Evolutionary conservation across 306 rosid species (phyloP).

Genomic region (Hippophae rhamnoides): DNA sequence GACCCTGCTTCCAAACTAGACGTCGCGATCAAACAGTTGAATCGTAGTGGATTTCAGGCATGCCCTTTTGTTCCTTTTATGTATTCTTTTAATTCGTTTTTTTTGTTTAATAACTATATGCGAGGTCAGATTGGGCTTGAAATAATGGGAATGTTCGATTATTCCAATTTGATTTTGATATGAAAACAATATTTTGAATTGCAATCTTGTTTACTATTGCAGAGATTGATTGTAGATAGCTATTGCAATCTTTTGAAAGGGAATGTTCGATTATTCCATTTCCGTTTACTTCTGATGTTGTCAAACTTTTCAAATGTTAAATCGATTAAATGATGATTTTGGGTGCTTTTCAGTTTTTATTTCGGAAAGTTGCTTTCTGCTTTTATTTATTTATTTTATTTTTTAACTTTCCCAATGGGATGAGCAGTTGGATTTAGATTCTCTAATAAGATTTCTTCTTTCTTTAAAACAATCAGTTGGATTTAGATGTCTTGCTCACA

Average conservation of each 20-base stretch:
- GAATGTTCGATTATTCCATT: not conserved
- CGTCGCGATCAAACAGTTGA: conserved; percentile 86
- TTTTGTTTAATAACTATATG: not conserved
- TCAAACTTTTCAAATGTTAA: not conserved
- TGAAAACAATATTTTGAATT: too few relatives aligned
- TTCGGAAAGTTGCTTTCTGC: not conserved
- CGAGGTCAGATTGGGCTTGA: not conserved
- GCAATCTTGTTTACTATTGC: too few relatives aligned
- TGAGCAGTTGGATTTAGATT: not conserved
- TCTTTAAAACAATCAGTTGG: not conserved
- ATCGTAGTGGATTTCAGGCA: conserved; percentile 95
- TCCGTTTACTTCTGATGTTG: not conserved
- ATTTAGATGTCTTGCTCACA: not conserved
- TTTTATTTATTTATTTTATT: not conserved
- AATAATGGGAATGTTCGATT: not conserved
- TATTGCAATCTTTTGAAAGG: not conserved
- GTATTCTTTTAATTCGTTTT: not conserved
- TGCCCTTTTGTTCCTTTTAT: conserved; percentile 6
- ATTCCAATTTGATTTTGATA: not conserved
- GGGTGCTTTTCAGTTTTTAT: not conserved
- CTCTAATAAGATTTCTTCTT: not conserved
- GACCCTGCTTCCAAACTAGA: conserved; percentile 27
- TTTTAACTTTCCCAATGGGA: not conserved
- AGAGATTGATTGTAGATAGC: too few relatives aligned
- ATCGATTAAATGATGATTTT: not conserved